Conservation (phyloP, 2,329 filamentous ascomycete species). For the Lecanicillium sp. region DNA sequence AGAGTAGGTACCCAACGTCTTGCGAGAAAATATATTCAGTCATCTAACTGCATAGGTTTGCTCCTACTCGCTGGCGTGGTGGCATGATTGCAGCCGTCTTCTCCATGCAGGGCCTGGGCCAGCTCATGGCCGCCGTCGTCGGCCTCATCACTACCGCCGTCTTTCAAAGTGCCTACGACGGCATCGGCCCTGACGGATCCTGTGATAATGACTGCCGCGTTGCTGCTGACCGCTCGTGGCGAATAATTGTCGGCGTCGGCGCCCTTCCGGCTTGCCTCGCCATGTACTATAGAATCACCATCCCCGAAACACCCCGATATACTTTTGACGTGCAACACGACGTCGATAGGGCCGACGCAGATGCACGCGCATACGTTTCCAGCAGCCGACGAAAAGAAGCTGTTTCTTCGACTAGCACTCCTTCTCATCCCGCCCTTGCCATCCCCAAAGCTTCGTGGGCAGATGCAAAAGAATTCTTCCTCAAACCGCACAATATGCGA, state of each 20-base stretch:
- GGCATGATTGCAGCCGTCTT: slow-evolving; percentile 82
- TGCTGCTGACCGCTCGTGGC: slow-evolving; percentile 76
- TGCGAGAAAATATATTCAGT: slow-evolving; percentile 20
- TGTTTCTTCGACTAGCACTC: slow-evolving; percentile 18
- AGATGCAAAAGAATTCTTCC: slow-evolving; percentile 63
- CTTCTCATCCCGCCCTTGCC: slow-evolving; percentile 47
- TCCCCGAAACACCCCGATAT: slow-evolving; percentile 78
- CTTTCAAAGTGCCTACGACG: slow-evolving; percentile 49
- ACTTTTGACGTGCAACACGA: slow-evolving; percentile 76
- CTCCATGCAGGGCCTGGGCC: slow-evolving; percentile 79
- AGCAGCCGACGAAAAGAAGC: slow-evolving; percentile 27
- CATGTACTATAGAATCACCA: slow-evolving; percentile 80
- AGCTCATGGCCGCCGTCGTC: slow-evolving; percentile 64
- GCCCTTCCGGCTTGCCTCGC: slow-evolving; percentile 72
- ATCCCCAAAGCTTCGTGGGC: slow-evolving; percentile 63
- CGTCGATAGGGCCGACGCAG: slow-evolving; percentile 66
- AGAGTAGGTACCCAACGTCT: slow-evolving; percentile 40
- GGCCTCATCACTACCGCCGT: slow-evolving; percentile 61
- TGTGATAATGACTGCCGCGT: slow-evolving; percentile 60
- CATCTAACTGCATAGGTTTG: slow-evolving; percentile 48
- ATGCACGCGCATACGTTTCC: slow-evolving; percentile 56
- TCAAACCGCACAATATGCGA: slow-evolving; percentile 62
- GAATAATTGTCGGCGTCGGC: slow-evolving; percentile 73
- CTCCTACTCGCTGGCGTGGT: slow-evolving; percentile 73
- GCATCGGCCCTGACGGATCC: slow-evolving; percentile 31